Conservation (phyloP, 139 green algal species). For the Chlamydomonas eustigma region DNA sequence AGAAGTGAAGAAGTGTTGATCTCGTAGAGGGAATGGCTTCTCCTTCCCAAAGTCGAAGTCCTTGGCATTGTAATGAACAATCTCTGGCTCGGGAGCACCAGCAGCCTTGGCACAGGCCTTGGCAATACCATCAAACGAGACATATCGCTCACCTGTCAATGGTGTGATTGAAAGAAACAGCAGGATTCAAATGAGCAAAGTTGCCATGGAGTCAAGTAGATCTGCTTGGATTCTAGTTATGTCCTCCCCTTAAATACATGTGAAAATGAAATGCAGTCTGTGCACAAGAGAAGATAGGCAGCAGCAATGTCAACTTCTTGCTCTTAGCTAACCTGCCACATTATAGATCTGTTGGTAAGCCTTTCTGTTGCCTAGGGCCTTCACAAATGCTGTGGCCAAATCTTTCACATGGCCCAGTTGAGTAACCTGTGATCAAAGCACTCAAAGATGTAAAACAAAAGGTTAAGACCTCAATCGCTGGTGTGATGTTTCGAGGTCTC, state of each 20-base stretch:
- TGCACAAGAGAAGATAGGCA: too few species aligned
- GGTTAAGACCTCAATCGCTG: too few species aligned
- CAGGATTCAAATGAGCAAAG: too few species aligned
- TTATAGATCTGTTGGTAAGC: conserved; percentile 68
- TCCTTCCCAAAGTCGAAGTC: conserved; percentile 90
- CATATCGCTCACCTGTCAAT: conserved; percentile 60
- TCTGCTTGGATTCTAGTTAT: too few species aligned
- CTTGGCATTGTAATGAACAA: conserved; percentile 95
- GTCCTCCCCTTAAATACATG: too few species aligned
- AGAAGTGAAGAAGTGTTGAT: conserved; percentile 96
- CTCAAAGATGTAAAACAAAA: background rate
- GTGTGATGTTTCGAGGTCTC: too few species aligned
- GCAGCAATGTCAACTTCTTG: too few species aligned
- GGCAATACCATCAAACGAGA: conserved; percentile 94
- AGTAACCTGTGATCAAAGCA: conserved; percentile 14
- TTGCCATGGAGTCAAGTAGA: too few species aligned
- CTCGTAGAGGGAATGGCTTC: conserved; percentile 93
- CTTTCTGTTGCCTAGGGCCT: conserved; percentile 74
- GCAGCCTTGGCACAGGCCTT: conserved; percentile 86
- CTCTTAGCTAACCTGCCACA: conserved; percentile 31
- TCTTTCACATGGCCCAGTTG: conserved; percentile 90
- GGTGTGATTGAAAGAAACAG: too few species aligned
- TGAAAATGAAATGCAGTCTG: too few species aligned
- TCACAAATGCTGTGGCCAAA: conserved; percentile 80
- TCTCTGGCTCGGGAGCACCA: conserved; percentile 77